phyloP scores from a whole-genome alignment of 2,329 filamentous ascomycete species.

The Ophiostoma himal-ulmi region DNA sequence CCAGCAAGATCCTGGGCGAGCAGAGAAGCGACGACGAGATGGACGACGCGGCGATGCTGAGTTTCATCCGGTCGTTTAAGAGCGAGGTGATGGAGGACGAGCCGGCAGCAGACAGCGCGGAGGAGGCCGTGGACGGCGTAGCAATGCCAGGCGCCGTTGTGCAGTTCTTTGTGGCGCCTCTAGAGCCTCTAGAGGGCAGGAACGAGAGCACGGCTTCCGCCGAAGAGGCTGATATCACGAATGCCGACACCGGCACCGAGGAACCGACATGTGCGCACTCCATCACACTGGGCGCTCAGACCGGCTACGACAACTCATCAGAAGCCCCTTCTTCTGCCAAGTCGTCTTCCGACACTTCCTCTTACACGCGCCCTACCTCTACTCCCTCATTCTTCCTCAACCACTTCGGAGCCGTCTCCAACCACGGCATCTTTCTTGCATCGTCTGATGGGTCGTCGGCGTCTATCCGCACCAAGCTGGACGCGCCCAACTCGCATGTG shows the following conservation, averaged over 20 bases:
- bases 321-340: not conserved
- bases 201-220: not conserved
- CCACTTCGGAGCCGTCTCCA: slow-evolving; percentile 59
- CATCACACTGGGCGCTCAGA: slow-evolving; percentile 23
- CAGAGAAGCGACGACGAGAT: slow-evolving; percentile 35
- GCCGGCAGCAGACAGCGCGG: not conserved
- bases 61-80: slow-evolving; percentile 47
- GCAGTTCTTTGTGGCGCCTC: slow-evolving; percentile 53
- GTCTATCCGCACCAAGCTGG: slow-evolving; percentile 39
- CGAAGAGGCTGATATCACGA: not conserved
- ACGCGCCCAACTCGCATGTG: slow-evolving; percentile 41
- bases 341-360: not conserved
- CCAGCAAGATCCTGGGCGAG: slow-evolving; percentile 15
- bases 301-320: slow-evolving; percentile 17
- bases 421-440: slow-evolving; percentile 52
- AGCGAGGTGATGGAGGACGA: slow-evolving; percentile 27
- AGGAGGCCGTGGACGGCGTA: slow-evolving; percentile 42
- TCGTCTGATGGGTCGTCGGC: not conserved
- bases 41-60: slow-evolving; percentile 48
- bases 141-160: slow-evolving; percentile 59
- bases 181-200: slow-evolving; percentile 17
- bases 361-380: not conserved
- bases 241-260: not conserved
- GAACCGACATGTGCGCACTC: slow-evolving; percentile 11
- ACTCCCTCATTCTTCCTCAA: slow-evolving; percentile 28